These are phyloP conservation scores for Xylariaceae sp. DNA, from an alignment of 2,329 filamentous ascomycete species.

Conservation along the genomic window DNA sequence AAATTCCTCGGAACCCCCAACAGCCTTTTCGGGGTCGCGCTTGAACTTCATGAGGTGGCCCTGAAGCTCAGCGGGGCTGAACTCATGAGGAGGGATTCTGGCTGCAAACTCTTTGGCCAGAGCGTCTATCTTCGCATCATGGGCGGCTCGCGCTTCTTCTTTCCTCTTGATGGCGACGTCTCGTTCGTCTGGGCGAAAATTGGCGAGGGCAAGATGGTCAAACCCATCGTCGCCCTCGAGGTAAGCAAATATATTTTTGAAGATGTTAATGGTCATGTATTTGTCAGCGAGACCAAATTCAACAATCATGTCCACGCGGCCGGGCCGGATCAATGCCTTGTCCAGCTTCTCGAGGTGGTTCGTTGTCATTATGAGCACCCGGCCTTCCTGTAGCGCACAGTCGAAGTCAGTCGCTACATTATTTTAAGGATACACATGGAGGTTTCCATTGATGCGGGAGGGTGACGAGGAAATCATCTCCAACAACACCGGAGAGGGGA, in stretches of 20 bases:
- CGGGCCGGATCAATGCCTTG: constrained; percentile 60
- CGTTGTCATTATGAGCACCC: constrained; percentile 65
- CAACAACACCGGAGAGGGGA: no score
- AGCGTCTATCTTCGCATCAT: constrained; percentile 39
- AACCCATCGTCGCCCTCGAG: constrained; percentile 46
- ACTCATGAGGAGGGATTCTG: constrained; percentile 52
- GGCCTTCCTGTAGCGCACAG: constrained; percentile 48
- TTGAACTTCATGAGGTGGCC: constrained; percentile 58
- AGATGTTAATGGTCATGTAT: constrained; percentile 53
- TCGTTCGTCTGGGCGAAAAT: constrained; percentile 30
- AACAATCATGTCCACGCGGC: constrained; percentile 59
- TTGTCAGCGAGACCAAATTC: constrained; percentile 54
- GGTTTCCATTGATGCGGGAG: no score
- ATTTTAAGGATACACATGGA: no score
- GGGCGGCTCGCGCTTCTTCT: constrained; percentile 33
- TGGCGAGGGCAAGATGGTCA: constrained; percentile 22
- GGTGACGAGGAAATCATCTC: no score
- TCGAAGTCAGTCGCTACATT: no score
- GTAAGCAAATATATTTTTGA: constrained; percentile 56
- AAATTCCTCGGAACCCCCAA: constrained; percentile 48
- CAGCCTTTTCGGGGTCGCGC: constrained; percentile 46
- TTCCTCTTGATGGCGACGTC: constrained; percentile 28
- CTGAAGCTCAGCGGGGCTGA: constrained; percentile 61
- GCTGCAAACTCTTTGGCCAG: constrained; percentile 50
- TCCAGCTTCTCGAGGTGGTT: constrained; percentile 62